Evolutionary conservation across 2,329 filamentous ascomycete species (phyloP).

Genomic region (Incumbomyces lentus): DNA sequence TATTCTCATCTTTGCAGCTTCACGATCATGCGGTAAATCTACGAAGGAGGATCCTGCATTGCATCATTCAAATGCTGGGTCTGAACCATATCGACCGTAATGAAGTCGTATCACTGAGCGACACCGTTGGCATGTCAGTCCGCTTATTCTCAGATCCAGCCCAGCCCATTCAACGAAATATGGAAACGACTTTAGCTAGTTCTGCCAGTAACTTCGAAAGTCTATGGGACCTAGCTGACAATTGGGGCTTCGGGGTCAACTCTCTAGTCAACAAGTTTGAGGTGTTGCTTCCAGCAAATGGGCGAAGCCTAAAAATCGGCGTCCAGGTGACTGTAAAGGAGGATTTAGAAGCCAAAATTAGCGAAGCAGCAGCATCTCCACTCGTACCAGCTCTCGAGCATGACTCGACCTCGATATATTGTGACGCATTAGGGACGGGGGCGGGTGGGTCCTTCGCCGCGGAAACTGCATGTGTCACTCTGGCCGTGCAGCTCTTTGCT

Average conservation of each 20-base stretch:
- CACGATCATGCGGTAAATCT: constrained; percentile 90
- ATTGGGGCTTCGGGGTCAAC: constrained; percentile 87
- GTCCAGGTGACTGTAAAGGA: constrained; percentile 55
- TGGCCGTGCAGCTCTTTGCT: constrained; percentile 86
- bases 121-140: constrained; percentile 77
- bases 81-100: constrained; percentile 74
- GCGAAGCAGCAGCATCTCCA: constrained; percentile 16
- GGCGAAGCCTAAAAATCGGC: constrained; percentile 36
- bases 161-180: constrained; percentile 68
- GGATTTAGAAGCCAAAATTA: constrained; percentile 27
- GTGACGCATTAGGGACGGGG: constrained; percentile 8
- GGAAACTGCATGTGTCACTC: constrained; percentile 85
- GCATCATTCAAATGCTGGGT: constrained; percentile 83
- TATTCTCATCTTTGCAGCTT: constrained; percentile 77
- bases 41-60: constrained; percentile 82
- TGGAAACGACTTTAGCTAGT: constrained; percentile 85
- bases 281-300: constrained; percentile 51
- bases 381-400: constrained; percentile 41
- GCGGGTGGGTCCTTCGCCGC: constrained; percentile 44
- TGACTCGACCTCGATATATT: constrained; percentile 43
- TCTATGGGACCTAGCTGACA: constrained; percentile 90
- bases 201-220: constrained; percentile 84
- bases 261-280: constrained; percentile 71
- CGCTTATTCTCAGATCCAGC: constrained; percentile 89
- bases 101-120: constrained; percentile 81